Evolutionary conservation across 2,329 filamentous ascomycete species (phyloP).

Genomic region (Neopestalotiopsis sp.): DNA sequence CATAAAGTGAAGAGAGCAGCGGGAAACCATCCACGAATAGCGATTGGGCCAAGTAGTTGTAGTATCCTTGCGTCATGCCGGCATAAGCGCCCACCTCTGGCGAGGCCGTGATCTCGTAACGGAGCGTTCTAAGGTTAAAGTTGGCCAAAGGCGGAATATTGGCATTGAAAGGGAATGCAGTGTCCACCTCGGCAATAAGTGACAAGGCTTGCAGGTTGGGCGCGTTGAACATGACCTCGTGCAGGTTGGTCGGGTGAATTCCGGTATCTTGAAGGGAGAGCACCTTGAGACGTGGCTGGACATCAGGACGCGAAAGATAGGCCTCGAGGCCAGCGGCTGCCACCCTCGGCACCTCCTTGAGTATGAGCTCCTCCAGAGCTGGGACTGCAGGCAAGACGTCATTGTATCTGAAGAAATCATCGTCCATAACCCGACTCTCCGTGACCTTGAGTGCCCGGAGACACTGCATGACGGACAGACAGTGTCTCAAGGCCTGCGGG

Average conservation of each 20-base stretch:
- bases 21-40: constrained; percentile 79
- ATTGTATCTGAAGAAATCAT: constrained; percentile 74
- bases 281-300: constrained; percentile 64
- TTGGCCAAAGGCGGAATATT: constrained; percentile 70
- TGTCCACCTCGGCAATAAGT: constrained; percentile 55
- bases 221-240: constrained; percentile 63
- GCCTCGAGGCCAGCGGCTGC: constrained; percentile 72
- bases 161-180: constrained; percentile 52
- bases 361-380: constrained; percentile 71
- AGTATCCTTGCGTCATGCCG: constrained; percentile 68
- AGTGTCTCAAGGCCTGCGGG: constrained; percentile 71
- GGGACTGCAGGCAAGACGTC: constrained; percentile 75
- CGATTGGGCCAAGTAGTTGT: constrained; percentile 84
- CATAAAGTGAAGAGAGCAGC: constrained; percentile 77
- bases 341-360: constrained; percentile 74
- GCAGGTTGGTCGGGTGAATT: constrained; percentile 66
- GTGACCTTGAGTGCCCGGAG: constrained; percentile 78
- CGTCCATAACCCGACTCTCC: constrained; percentile 72
- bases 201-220: constrained; percentile 62
- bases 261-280: constrained; percentile 76
- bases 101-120: constrained; percentile 79
- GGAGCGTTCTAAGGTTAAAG: constrained; percentile 70
- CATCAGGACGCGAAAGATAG: constrained; percentile 68
- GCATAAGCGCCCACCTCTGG: constrained; percentile 62
- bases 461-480: constrained; percentile 68